Conservation (phyloP, 1,284 basidiomycete genomes). For the Cryptococcus amylolentus region DNA sequence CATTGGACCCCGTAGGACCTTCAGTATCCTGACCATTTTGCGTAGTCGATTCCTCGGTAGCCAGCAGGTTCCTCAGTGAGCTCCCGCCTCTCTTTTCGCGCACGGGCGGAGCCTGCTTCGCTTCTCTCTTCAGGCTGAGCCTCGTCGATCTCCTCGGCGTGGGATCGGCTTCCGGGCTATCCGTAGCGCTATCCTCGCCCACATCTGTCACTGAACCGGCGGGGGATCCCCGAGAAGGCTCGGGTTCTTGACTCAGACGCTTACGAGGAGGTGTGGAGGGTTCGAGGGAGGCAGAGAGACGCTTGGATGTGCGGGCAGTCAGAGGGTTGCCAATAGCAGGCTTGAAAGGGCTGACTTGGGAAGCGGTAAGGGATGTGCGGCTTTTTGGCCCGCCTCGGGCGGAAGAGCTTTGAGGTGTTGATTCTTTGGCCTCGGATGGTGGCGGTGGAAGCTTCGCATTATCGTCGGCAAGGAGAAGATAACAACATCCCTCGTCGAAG, state of each 20-base stretch:
- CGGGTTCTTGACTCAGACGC: neutral
- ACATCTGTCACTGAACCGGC: neutral
- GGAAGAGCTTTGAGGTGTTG: neutral
- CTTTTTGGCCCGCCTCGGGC: conserved; percentile 5
- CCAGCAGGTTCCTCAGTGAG: neutral
- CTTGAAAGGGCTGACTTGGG: neutral
- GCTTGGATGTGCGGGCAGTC: neutral
- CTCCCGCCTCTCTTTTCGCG: neutral
- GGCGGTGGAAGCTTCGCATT: conserved; percentile 6
- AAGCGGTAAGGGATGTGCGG: conserved; percentile 5
- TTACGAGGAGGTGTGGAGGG: neutral
- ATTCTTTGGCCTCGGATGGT: conserved; percentile 1
- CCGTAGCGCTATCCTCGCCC: conserved; percentile 3
- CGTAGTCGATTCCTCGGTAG: neutral
- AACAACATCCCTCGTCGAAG: conserved; percentile 35
- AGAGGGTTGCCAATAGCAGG: neutral
- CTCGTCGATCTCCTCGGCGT: neutral
- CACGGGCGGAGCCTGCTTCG: neutral
- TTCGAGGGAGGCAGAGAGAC: conserved; percentile 5
- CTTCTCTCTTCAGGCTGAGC: neutral
- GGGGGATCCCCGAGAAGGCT: conserved; percentile 6
- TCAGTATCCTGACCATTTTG: neutral
- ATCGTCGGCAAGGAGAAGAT: conserved; percentile 23
- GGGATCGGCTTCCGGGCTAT: conserved; percentile 6
- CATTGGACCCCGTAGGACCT: neutral